Evolutionary conservation across 192 early-diverging fungal genomes (phyloP).

Genomic region (Glomus cerebriforme): DNA sequence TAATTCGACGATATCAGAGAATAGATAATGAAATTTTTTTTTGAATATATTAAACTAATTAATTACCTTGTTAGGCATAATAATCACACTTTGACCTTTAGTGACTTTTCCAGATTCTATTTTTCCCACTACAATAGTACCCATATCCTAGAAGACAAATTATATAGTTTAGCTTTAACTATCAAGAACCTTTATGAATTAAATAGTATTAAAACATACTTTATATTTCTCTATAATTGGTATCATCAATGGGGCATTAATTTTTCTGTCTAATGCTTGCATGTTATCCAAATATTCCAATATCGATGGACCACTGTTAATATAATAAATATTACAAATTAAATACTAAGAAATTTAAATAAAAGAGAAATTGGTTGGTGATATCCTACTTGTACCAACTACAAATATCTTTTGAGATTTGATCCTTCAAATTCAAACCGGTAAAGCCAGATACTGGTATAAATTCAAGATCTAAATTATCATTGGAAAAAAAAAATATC

Average conservation of each 20-base stretch:
- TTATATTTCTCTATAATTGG: slow-evolving; percentile 95
- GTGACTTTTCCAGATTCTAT: slow-evolving; percentile 91
- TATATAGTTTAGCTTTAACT: neutral
- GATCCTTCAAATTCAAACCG: slow-evolving; percentile 95
- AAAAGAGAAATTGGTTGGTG: neutral
- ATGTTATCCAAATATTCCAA: slow-evolving; percentile 84
- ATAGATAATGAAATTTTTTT: neutral
- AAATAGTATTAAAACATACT: slow-evolving; percentile 34
- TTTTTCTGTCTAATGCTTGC: slow-evolving; percentile 83
- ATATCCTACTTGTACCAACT: slow-evolving; percentile 60
- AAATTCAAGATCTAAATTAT: slow-evolving; percentile 69
- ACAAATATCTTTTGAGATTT: slow-evolving; percentile 60
- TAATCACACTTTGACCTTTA: slow-evolving; percentile 81
- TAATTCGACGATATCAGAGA: neutral
- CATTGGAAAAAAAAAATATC: no score
- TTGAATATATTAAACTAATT: slow-evolving; percentile 13
- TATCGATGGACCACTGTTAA: slow-evolving; percentile 74
- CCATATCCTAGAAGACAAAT: slow-evolving; percentile 76
- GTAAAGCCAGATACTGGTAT: slow-evolving; percentile 97
- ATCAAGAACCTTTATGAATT: neutral
- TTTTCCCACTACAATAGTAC: slow-evolving; percentile 94
- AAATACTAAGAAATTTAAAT: neutral
- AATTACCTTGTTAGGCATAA: slow-evolving; percentile 97
- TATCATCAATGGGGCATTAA: slow-evolving; percentile 88
- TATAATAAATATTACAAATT: neutral